A percentile compares a stretch with the other conserved stretches of the same genome.
Conservation (phyloP, 1,139 yeast species). For the Debaryomycetaceae sp. region DNA sequence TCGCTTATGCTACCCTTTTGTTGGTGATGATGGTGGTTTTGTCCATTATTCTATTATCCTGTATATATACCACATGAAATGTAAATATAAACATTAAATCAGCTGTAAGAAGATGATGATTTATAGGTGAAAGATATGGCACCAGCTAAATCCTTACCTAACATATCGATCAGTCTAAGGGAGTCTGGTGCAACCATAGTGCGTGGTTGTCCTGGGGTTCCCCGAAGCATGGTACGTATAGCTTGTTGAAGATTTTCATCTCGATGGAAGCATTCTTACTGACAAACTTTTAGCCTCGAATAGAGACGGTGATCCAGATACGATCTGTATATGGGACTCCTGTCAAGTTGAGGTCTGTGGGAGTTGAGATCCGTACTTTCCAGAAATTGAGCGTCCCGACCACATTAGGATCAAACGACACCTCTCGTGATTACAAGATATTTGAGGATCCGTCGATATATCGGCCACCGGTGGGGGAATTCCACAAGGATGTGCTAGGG, state of each 20-base stretch:
- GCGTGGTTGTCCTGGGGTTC: constrained; percentile 63
- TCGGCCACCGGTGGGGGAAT: constrained; percentile 35
- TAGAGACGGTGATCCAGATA: constrained; percentile 41
- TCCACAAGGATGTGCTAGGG: constrained; percentile 42
- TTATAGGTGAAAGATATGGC: constrained; percentile 5
- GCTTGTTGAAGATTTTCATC: constrained; percentile 21
- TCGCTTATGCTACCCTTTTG: too few species aligned
- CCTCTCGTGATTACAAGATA: constrained; percentile 30
- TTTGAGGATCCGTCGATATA: constrained; percentile 37
- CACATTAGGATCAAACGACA: constrained; percentile 41
- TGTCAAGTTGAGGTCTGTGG: constrained; percentile 35
- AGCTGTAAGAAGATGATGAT: neutral
- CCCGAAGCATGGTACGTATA: constrained; percentile 38
- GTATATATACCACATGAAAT: constrained; percentile 1
- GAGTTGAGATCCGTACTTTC: constrained; percentile 32
- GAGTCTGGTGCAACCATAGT: constrained; percentile 49
- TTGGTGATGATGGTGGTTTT: too few species aligned
- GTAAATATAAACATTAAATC: neutral
- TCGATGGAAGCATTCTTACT: constrained; percentile 7
- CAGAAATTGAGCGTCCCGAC: constrained; percentile 41
- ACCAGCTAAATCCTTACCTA: constrained; percentile 22
- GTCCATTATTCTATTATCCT: neutral
- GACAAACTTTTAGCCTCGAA: constrained; percentile 30
- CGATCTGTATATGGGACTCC: constrained; percentile 38
- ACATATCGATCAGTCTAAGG: constrained; percentile 34